Conservation (phyloP, 345 rosid species). For the Nephelium lappaceum region DNA sequence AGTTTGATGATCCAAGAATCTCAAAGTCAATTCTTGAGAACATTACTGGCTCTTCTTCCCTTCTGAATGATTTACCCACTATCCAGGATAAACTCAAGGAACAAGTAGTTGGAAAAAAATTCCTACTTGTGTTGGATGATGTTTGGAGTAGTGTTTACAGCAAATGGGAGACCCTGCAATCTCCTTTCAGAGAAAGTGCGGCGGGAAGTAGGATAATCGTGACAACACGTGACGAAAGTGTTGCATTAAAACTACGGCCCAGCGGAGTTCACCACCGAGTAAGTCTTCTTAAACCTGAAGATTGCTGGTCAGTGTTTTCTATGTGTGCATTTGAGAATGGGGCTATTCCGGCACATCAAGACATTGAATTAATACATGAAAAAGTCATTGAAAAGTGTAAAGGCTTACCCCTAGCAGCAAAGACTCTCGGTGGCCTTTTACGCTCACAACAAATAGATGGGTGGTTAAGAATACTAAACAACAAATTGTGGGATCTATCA, state of each 20-base stretch:
- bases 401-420: slow-evolving; percentile 1
- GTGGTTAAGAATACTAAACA: background rate
- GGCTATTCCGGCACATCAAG: background rate
- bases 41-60: background rate
- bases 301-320: background rate
- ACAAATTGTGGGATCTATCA: background rate
- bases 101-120: background rate
- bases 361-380: background rate
- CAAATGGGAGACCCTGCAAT: background rate
- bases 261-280: rapidly evolving
- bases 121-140: slow-evolving; percentile 5
- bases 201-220: background rate
- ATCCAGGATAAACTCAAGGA: background rate
- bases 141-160: background rate
- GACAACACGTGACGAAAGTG: background rate
- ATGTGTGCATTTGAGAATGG: background rate
- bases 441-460: background rate
- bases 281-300: background rate
- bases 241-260: background rate
- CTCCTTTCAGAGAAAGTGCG: background rate
- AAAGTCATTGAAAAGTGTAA: background rate
- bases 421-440: background rate
- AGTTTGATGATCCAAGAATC: background rate
- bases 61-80: background rate
- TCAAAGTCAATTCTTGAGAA: slow-evolving; percentile 2